Conservation (phyloP, 805 yeast genomes). For the Suhomyces xylopsoci region DNA sequence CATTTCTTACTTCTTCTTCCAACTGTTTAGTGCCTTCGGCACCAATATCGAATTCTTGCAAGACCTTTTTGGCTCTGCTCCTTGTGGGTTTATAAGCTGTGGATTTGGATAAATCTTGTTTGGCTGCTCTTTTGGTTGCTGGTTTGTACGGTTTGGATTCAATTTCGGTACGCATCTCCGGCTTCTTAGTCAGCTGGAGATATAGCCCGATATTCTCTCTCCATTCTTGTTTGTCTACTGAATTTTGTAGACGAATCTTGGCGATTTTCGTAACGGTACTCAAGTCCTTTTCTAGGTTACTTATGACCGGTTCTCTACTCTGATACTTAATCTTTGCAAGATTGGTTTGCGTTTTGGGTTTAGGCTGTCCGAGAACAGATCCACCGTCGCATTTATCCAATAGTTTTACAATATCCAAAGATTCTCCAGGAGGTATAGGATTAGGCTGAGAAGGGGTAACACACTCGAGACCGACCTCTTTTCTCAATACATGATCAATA, state of each 20-base stretch:
- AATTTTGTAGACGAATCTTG: conserved; percentile 26
- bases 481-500: conserved; percentile 80
- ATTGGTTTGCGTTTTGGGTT: background rate
- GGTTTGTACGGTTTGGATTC: background rate
- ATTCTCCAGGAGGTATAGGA: conserved; percentile 71
- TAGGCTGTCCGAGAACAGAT: conserved; percentile 2
- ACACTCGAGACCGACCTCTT: conserved; percentile 90
- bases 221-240: conserved; percentile 26
- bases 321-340: conserved; percentile 9
- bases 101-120: background rate
- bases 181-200: conserved; percentile 9
- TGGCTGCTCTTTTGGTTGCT: background rate
- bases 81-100: background rate
- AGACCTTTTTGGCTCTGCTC: background rate
- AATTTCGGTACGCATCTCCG: background rate
- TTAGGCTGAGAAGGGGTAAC: conserved; percentile 81
- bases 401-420: conserved; percentile 57
- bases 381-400: conserved; percentile 35
- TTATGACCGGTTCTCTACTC: conserved; percentile 14
- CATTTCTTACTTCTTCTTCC: background rate
- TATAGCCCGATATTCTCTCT: conserved; percentile 15
- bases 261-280: conserved; percentile 16
- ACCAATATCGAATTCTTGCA: conserved; percentile 7
- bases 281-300: conserved; percentile 14
- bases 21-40: conserved; percentile 6